Conservation (phyloP, 139 green algal genomes). For the Micromonas pusilla region DNA sequence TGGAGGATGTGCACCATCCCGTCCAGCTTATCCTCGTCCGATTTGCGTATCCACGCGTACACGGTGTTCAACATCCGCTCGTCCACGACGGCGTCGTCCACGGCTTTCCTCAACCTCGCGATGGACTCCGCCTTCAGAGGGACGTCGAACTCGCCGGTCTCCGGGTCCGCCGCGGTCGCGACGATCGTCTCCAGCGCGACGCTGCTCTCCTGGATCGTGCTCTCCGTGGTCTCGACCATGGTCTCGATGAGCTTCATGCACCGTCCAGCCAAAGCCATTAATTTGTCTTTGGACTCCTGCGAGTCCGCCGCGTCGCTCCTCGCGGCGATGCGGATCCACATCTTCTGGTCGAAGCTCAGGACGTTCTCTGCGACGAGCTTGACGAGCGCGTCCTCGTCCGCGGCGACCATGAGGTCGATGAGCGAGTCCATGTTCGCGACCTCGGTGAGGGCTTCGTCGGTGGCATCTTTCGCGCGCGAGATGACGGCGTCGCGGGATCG, state of each 20-base stretch:
- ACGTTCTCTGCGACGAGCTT: conserved; percentile 78
- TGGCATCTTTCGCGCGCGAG: background rate
- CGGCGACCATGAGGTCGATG: background rate
- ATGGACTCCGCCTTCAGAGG: conserved; percentile 59
- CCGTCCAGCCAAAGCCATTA: conserved; percentile 37
- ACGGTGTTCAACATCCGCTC: conserved; percentile 78
- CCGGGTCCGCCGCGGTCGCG: conserved; percentile 59
- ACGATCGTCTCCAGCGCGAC: conserved; percentile 60
- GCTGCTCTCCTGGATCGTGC: conserved; percentile 40
- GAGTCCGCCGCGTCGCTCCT: conserved; percentile 55
- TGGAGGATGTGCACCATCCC: conserved; percentile 77
- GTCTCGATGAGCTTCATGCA: conserved; percentile 79
- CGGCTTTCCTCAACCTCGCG: conserved; percentile 39
- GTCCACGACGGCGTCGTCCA: conserved; percentile 42
- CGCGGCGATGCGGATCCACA: conserved; percentile 83
- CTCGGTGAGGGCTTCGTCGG: background rate
- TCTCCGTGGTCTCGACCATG: conserved; percentile 64
- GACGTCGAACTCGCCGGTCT: conserved; percentile 76
- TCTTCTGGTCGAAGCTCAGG: conserved; percentile 72
- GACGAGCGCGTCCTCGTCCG: conserved; percentile 44
- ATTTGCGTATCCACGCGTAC: conserved; percentile 86
- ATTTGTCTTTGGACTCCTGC: conserved; percentile 47
- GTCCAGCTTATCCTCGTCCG: conserved; percentile 58
- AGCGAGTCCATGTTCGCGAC: conserved; percentile 1
- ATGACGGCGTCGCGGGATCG: background rate